Base-by-base conservation (phyloP, 2,329 filamentous ascomycete genomes). In the Aspergillus japonicus region DNA sequence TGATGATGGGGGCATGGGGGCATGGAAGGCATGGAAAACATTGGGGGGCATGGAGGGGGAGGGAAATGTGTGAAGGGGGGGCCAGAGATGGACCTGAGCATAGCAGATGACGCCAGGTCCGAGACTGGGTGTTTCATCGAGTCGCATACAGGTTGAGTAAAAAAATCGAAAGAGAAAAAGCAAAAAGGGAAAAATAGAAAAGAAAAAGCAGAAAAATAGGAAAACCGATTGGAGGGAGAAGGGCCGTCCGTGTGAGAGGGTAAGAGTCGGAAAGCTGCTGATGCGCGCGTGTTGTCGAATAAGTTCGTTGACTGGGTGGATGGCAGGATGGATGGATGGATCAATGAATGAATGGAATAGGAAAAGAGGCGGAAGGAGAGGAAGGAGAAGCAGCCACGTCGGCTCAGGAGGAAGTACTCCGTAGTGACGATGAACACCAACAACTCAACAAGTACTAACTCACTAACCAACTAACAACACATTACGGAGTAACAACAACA, bases 31-130 rank as follows among this genome's bases (percentile, higher is more conserved):
- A 29, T 29, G 7, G 26, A 23, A 23, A 3, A 23, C 21, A 23
- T 23, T 23, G 26, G 26, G 26, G 24, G 26, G 26, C 7, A 29
- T 29, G 26, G 26, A 35, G 11, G 33, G 33, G 33, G 33, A 48
- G 16, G 59, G 21, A 58, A 62, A 63, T 61, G 61, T 51, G 59
- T 23, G 58, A 59, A 48, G 57, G 59, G 59, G 33, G 62, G 61
- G n/a, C 29, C 61, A 31, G 42, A 55, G 60, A 35, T 12, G 33
- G 33, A 35, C 16, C 33, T 35, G 33, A 58, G 44, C 55, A 62
- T 60, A 58, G 57, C 57, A 58, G 60, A 60, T 62, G 62, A 64
- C 60, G 58, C 54, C 61, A 62, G 58, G 53, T 49, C 42, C 21
- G 59, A 11, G 47, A 35, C 33, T 42, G 35, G 44, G 35, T 39